A percentile compares a stretch with the other conserved stretches of the same genome.
Conservation (phyloP, 805 yeast species). For the Ogataea trehalophila region DNA sequence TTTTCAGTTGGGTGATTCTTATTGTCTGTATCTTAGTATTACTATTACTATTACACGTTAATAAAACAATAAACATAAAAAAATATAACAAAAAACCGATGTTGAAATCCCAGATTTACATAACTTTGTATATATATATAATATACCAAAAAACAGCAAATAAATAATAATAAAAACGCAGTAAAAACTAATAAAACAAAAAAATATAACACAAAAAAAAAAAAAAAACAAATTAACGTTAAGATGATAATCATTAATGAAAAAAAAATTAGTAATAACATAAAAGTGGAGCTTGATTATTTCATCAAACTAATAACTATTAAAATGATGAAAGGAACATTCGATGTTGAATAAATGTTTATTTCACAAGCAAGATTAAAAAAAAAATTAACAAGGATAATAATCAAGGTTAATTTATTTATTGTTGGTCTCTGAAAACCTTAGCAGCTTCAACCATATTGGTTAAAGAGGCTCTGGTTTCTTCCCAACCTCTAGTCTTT, state of each 20-base stretch:
- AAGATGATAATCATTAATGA: conserved; percentile 1
- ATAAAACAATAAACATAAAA: neutral
- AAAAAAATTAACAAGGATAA: neutral
- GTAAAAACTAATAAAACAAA: conserved; percentile 9
- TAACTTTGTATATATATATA: conserved; percentile 18
- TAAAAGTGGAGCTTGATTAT: conserved; percentile 7
- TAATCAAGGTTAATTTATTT: conserved; percentile 8
- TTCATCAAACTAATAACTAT: conserved; percentile 8
- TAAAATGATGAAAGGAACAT: conserved; percentile 21
- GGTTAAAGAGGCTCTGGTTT: conserved; percentile 89
- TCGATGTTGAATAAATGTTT: conserved; percentile 36
- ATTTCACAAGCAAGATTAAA: conserved; percentile 2
- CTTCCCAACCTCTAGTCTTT: conserved; percentile 99
- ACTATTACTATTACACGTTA: too few relatives aligned
- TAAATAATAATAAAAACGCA: conserved; percentile 8
- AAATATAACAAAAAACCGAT: conserved; percentile 32
- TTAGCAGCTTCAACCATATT: conserved; percentile 99
- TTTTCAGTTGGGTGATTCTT: too few relatives aligned
- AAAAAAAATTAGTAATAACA: conserved; percentile 6
- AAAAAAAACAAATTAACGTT: conserved; percentile 7
- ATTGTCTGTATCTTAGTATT: too few relatives aligned
- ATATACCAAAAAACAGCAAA: conserved; percentile 6
- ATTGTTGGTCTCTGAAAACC: conserved; percentile 62
- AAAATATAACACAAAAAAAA: conserved; percentile 4
- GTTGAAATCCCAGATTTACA: conserved; percentile 41